phyloP scores from a whole-genome alignment of 148 eudicot genomes.

The Camellia japonica region DNA sequence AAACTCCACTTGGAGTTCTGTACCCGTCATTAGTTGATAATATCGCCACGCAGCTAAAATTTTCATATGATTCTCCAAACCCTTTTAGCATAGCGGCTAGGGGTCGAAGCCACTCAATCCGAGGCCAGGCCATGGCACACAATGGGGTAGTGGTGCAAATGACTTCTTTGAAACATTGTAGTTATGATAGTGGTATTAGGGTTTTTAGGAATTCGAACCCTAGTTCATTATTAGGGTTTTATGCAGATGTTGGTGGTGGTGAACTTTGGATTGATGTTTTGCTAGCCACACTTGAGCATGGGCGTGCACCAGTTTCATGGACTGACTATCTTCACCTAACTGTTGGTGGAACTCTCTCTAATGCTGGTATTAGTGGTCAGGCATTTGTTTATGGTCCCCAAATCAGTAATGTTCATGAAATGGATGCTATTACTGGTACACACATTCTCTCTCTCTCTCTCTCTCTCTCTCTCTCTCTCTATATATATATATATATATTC shows the following conservation, averaged over 20 bases:
- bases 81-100: constrained; percentile 55
- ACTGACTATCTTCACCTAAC: constrained; percentile 81
- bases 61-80: constrained; percentile 34
- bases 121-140: constrained; percentile 77
- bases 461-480: constrained; percentile 3
- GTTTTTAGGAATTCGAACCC: constrained; percentile 44
- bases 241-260: constrained; percentile 73
- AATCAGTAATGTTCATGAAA: constrained; percentile 63
- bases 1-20: constrained; percentile 52
- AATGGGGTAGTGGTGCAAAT: constrained; percentile 79
- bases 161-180: constrained; percentile 30
- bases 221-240: constrained; percentile 31
- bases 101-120: constrained; percentile 75
- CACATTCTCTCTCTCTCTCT: background rate
- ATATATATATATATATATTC: background rate
- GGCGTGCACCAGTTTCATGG: constrained; percentile 84
- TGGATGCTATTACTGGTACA: constrained; percentile 86
- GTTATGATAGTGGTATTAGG: constrained; percentile 28
- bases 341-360: constrained; percentile 92
- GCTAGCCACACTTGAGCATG: constrained; percentile 43
- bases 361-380: constrained; percentile 94
- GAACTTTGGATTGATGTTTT: constrained; percentile 83
- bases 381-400: constrained; percentile 77
- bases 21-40: constrained; percentile 53
- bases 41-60: constrained; percentile 41